phyloP scores from a whole-genome alignment of 306 rosid genomes.

The Pachyrhizus erosus region DNA sequence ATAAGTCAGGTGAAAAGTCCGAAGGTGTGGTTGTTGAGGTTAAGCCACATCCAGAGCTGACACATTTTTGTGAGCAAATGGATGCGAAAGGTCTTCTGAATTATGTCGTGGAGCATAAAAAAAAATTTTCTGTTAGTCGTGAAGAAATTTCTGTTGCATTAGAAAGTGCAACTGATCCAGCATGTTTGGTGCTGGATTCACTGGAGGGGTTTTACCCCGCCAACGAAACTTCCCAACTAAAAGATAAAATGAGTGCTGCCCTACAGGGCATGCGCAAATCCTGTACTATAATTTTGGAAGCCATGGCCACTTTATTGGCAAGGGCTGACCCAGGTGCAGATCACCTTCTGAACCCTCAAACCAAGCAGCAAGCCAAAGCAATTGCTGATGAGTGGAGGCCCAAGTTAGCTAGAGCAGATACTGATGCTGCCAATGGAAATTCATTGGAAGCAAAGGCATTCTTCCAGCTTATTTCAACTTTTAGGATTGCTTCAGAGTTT shows the following conservation, averaged over 20 bases:
- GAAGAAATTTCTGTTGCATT: constrained; percentile 80
- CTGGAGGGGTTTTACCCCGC: constrained; percentile 86
- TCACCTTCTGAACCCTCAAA: constrained; percentile 78
- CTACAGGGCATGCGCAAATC: constrained; percentile 75
- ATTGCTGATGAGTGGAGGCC: constrained; percentile 92
- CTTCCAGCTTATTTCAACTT: constrained; percentile 80
- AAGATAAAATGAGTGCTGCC: constrained; percentile 69
- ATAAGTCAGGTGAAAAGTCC: constrained; percentile 60
- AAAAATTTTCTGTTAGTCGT: constrained; percentile 49
- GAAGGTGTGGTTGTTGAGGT: constrained; percentile 64
- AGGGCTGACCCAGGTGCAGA: constrained; percentile 80
- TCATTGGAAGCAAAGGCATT: constrained; percentile 93
- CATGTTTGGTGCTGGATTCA: constrained; percentile 78
- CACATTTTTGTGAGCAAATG: constrained; percentile 68
- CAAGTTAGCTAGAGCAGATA: constrained; percentile 71
- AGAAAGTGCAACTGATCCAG: constrained; percentile 68
- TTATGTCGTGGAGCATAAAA: constrained; percentile 62
- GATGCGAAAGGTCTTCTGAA: constrained; percentile 78
- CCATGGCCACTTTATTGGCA: constrained; percentile 71
- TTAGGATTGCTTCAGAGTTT: constrained; percentile 87
- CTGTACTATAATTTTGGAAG: constrained; percentile 68
- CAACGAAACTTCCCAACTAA: constrained; percentile 59
- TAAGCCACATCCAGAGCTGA: constrained; percentile 71
- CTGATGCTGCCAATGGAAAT: constrained; percentile 86
- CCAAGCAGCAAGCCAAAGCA: constrained; percentile 90